A percentile compares a stretch with the other conserved stretches of the same genome.
phyloP scores from a whole-genome alignment of 176 grass and related monocot species.

The Themeda triandra region DNA sequence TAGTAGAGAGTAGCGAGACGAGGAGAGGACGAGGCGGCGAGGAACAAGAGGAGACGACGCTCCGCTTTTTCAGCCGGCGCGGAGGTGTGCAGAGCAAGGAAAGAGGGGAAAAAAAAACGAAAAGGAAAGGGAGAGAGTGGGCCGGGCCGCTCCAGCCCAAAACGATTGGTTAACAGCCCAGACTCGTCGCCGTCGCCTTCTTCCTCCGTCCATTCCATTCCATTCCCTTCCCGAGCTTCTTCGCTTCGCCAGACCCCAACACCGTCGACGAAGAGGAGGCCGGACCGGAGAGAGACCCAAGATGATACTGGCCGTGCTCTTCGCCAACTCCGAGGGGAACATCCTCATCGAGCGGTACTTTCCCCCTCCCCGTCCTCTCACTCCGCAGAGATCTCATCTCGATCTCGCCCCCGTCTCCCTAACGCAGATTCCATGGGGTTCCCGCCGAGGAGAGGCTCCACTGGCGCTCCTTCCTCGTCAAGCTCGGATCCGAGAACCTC shows the following conservation, averaged over 20 bases:
- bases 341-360: conserved; percentile 66
- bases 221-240: not conserved
- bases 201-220: not conserved
- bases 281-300: not conserved
- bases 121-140: not conserved
- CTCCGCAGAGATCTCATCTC: not conserved
- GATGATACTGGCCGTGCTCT: conserved; percentile 75
- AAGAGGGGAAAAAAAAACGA: not conserved
- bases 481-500: conserved; percentile 93
- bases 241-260: not conserved
- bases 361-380: too few relatives aligned
- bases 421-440: conserved; percentile 82
- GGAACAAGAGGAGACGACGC: not conserved
- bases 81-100: not conserved
- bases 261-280: not conserved
- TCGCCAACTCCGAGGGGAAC: conserved; percentile 74
- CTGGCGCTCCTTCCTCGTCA: conserved; percentile 93
- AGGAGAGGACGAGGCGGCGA: too few relatives aligned
- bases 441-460: conserved; percentile 91
- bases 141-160: not conserved
- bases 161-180: not conserved
- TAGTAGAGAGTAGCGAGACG: too few relatives aligned
- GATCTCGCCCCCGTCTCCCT: not conserved
- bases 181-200: not conserved
- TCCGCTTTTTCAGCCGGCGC: not conserved